Evolutionary conservation across 768 basidiomycete genomes (phyloP).

Genomic region (Suillus subalutaceus): DNA sequence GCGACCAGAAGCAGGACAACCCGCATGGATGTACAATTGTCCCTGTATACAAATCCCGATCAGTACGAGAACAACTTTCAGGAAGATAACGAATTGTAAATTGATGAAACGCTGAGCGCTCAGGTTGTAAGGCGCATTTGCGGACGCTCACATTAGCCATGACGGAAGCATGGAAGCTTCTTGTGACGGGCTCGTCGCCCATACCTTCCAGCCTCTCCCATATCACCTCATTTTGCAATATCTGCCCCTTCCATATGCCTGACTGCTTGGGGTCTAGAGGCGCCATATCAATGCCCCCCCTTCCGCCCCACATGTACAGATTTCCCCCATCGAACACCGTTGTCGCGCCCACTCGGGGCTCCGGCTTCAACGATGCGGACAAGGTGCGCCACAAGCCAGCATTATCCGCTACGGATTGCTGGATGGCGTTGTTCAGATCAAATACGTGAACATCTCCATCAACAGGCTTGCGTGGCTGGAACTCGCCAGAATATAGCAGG

Average conservation of each 20-base stretch:
- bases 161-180: slow-evolving; percentile 41
- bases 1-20: slow-evolving; percentile 41
- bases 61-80: not conserved
- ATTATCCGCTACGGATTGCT: slow-evolving; percentile 9
- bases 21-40: slow-evolving; percentile 43
- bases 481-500: slow-evolving; percentile 47
- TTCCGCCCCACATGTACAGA: slow-evolving; percentile 49
- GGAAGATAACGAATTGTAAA: not conserved
- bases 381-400: slow-evolving; percentile 22
- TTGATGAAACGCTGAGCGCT: not conserved
- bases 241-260: slow-evolving; percentile 32
- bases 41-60: slow-evolving; percentile 21
- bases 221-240: slow-evolving; percentile 9
- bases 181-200: slow-evolving; percentile 36
- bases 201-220: slow-evolving; percentile 35
- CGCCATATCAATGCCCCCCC: slow-evolving; percentile 43
- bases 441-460: slow-evolving; percentile 34
- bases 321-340: slow-evolving; percentile 22
- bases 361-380: slow-evolving; percentile 24
- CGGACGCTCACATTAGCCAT: slow-evolving; percentile 28
- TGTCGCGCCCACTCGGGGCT: slow-evolving; percentile 28
- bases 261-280: slow-evolving; percentile 34
- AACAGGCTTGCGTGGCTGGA: slow-evolving; percentile 44
- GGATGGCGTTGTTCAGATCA: slow-evolving; percentile 19
- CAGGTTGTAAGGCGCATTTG: not conserved